A percentile compares a stretch with the other conserved stretches of the same genome.
These are phyloP conservation scores for Amphirosellinia nigrospora DNA, from an alignment of 495 filamentous ascomycete species.

Conservation along the genomic window DNA sequence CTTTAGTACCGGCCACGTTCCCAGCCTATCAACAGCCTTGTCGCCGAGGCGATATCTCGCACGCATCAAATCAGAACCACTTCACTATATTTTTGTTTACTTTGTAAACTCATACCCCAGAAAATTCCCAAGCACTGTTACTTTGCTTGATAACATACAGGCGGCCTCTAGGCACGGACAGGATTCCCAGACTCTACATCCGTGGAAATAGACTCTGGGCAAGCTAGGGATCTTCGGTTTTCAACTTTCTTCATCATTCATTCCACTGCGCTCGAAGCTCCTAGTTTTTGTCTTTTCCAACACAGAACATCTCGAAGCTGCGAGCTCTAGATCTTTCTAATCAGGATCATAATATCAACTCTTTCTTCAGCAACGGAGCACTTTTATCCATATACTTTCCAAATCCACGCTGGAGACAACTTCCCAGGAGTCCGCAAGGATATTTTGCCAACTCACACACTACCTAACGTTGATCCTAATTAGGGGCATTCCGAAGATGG, in stretches of 20 bases:
- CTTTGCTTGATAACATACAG: not conserved
- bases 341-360: not conserved
- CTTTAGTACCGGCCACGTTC: not conserved
- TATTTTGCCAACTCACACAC: not conserved
- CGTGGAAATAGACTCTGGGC: not conserved
- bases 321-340: not conserved
- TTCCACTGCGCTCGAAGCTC: not conserved
- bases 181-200: not conserved
- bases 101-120: not conserved
- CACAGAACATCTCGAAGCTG: not conserved
- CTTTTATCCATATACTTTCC: not conserved
- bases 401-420: not conserved
- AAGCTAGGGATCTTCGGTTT: not conserved
- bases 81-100: not conserved
- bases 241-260: not conserved
- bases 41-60: not conserved
- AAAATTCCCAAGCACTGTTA: not conserved
- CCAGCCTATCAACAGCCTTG: not conserved
- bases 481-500: conserved; percentile 1
- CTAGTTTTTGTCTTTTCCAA: not conserved
- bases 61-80: not conserved
- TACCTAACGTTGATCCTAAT: not conserved
- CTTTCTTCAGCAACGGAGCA: not conserved
- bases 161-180: not conserved
- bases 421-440: not conserved